phyloP scores from a whole-genome alignment of 495 filamentous ascomycete genomes.

The Penicillium daleae region DNA sequence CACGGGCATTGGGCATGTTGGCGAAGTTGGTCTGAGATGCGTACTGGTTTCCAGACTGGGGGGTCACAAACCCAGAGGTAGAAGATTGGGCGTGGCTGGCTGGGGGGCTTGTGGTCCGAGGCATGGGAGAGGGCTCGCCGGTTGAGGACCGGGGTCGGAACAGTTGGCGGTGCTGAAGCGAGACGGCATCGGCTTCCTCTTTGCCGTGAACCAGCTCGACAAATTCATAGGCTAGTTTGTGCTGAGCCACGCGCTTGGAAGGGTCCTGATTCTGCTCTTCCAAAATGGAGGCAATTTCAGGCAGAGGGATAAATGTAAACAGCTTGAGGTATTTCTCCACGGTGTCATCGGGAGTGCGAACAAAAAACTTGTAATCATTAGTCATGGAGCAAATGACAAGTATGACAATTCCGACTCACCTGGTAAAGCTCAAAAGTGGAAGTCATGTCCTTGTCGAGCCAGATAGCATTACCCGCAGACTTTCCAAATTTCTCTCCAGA shows the following conservation, averaged over 20 bases:
- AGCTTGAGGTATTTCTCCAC: slow-evolving; percentile 81
- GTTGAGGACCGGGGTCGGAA: slow-evolving; percentile 52
- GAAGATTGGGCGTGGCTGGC: slow-evolving; percentile 27
- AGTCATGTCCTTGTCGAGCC: slow-evolving; percentile 84
- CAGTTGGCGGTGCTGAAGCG: slow-evolving; percentile 60
- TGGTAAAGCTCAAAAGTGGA: slow-evolving; percentile 83
- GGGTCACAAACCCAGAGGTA: slow-evolving; percentile 33
- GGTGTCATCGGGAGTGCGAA: slow-evolving; percentile 78
- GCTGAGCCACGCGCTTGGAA: slow-evolving; percentile 75
- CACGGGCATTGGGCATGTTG: slow-evolving; percentile 53
- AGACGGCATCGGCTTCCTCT: slow-evolving; percentile 57
- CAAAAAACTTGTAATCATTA: slow-evolving; percentile 66
- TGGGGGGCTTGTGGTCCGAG: slow-evolving; percentile 29
- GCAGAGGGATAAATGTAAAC: slow-evolving; percentile 83
- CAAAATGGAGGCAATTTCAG: slow-evolving; percentile 66
- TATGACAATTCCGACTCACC: slow-evolving; percentile 40
- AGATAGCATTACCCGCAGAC: slow-evolving; percentile 90
- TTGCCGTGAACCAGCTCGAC: slow-evolving; percentile 76
- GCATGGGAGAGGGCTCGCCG: slow-evolving; percentile 44
- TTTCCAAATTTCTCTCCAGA: slow-evolving; percentile 94
- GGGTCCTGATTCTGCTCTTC: slow-evolving; percentile 66
- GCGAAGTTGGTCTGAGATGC: slow-evolving; percentile 50
- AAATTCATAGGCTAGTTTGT: slow-evolving; percentile 78
- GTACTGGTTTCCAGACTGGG: slow-evolving; percentile 44
- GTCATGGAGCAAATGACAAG: slow-evolving; percentile 7